Evolutionary conservation across 2,329 filamentous ascomycete genomes (phyloP), one percentile per base, ranked within the genome.

Genomic region (Diaporthe citri): DNA sequence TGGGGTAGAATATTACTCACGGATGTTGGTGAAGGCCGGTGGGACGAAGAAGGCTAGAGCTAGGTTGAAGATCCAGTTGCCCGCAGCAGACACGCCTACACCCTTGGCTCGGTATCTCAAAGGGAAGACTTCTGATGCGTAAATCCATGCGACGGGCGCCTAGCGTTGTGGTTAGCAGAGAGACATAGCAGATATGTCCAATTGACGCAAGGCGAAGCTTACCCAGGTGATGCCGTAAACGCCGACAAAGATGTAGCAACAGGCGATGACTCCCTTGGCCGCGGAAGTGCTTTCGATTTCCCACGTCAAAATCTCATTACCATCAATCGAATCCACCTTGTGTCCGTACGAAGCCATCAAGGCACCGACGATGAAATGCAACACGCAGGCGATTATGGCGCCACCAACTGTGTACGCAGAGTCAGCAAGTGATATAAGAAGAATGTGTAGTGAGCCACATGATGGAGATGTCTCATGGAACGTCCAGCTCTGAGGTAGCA

Each of bases 1-100:
- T 17, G 25, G 13, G 13, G 9, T 12, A 22, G 39, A 43, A 4
- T 22, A 31, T 25, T 8, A 69, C 64, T 69, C 25, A 69, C 48
- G 83, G 41, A 88, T 87, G 57, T 83, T 86, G 36, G 79, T 83
- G 75, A 88, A 87, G 2, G 83, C 80, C 60, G 85, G 84, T 1
- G 86, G 87, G 1, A 87, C 85, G 72, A 88, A 88, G 76, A 85
- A 87, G 4, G 85, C 86, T 17, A 88, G 83, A 3, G 86, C 87
- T 73, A 88, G 87, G 79, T 88, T 88, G 81, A 88, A 87, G 3
- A 83, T 82, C 87, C 87, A 88, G 80, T 88, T 88, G 5, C 83
- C 82, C 1, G 88, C 87, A 0, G 89, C 89, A 0, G 87, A 82
- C 3, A 90, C 82, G 25, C 88, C 87, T 9, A 90, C 88, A 66